Conservation (phyloP, 2,329 filamentous ascomycete species). For the Colletotrichum viniferum region DNA sequence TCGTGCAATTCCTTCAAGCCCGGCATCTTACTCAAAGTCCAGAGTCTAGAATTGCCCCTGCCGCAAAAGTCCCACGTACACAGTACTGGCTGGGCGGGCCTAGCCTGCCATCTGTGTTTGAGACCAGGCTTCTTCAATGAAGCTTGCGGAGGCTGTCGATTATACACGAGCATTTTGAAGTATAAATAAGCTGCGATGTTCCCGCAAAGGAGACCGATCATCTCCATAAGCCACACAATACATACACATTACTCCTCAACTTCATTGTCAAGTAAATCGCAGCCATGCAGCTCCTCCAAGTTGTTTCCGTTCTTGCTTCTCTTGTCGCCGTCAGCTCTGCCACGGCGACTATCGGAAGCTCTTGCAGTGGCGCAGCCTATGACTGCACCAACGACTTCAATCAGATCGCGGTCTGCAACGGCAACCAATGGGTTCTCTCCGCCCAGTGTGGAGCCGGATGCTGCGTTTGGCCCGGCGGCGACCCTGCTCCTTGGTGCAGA, state of each 20-base stretch:
- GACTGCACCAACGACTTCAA: neutral
- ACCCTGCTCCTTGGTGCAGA: neutral
- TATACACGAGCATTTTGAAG: neutral
- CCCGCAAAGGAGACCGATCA: neutral
- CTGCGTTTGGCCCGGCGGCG: neutral
- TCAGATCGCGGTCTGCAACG: neutral
- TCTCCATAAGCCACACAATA: neutral
- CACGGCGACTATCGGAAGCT: neutral
- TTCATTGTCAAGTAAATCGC: neutral
- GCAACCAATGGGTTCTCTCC: neutral
- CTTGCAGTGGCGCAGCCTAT: neutral
- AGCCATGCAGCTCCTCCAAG: neutral
- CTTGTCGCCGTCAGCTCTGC: neutral
- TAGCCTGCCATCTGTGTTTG: neutral
- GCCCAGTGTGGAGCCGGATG: neutral
- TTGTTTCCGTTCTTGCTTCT: neutral
- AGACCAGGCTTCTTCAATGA: neutral
- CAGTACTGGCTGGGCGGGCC: neutral
- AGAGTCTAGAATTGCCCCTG: neutral
- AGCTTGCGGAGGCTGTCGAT: neutral
- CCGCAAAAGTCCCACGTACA: neutral
- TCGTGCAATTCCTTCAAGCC: neutral
- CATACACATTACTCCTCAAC: neutral
- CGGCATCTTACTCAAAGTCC: neutral
- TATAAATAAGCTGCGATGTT: neutral